phyloP scores from a whole-genome alignment of 2,329 filamentous ascomycete species.

The Alternaria sp. region DNA sequence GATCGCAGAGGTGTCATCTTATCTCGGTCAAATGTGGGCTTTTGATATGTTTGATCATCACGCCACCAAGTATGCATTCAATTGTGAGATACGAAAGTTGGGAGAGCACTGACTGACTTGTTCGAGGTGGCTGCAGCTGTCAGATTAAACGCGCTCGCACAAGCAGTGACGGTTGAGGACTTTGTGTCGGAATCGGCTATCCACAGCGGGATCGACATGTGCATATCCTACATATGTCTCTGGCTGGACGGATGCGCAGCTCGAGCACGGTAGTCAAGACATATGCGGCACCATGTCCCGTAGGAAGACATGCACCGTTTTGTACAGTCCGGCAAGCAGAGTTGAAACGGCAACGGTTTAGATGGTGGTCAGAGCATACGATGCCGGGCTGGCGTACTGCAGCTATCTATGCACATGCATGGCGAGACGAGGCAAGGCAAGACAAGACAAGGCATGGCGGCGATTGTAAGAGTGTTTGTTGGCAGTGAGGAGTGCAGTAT shows the following conservation, averaged over 20 bases:
- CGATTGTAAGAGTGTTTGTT: slow-evolving; percentile 9
- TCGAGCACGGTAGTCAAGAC: background rate
- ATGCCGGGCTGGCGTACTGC: background rate
- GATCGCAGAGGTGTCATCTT: slow-evolving; percentile 14
- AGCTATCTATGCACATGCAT: slow-evolving; percentile 18
- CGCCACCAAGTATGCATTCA: background rate
- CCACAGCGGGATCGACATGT: slow-evolving; percentile 13
- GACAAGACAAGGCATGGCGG: background rate
- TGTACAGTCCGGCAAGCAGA: slow-evolving; percentile 1
- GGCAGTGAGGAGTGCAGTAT: slow-evolving; percentile 13
- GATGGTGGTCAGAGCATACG: slow-evolving; percentile 9
- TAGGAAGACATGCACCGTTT: slow-evolving; percentile 3
- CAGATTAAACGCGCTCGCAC: slow-evolving; percentile 6
- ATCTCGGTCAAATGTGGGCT: slow-evolving; percentile 14
- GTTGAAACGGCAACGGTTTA: slow-evolving; percentile 9
- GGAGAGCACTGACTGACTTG: background rate
- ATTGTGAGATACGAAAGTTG: background rate
- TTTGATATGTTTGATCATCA: background rate
- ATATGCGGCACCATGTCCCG: background rate
- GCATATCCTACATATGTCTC: background rate
- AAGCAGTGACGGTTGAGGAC: slow-evolving; percentile 3
- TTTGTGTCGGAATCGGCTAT: slow-evolving; percentile 5
- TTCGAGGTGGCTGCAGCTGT: slow-evolving; percentile 8
- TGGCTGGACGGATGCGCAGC: slow-evolving; percentile 5
- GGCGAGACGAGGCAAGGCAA: slow-evolving; percentile 1